phyloP scores from a whole-genome alignment of 495 filamentous ascomycete species.

The Aspergillus panamensis region DNA sequence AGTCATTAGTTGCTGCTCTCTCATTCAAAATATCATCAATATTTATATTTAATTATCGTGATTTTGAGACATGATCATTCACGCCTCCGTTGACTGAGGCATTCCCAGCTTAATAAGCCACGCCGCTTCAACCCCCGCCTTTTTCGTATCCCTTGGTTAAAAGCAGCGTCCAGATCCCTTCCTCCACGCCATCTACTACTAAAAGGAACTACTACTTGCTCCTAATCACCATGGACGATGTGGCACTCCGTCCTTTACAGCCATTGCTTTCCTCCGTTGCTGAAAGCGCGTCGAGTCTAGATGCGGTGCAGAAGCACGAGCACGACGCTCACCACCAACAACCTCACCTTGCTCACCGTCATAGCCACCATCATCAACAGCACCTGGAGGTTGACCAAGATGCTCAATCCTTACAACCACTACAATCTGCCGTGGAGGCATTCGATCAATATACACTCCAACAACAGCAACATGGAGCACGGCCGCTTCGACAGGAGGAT shows the following conservation, averaged over 20 bases:
- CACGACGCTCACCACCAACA: constrained; percentile 1
- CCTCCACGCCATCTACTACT: not conserved
- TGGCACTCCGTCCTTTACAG: constrained; percentile 18
- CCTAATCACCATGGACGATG: constrained; percentile 10
- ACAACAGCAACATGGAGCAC: constrained; percentile 11
- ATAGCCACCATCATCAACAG: constrained; percentile 11
- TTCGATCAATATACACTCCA: constrained; percentile 23
- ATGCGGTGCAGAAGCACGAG: constrained; percentile 15
- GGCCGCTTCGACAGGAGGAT: constrained; percentile 8
- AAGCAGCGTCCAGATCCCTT: constrained; percentile 23
- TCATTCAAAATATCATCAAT: not conserved
- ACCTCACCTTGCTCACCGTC: constrained; percentile 15
- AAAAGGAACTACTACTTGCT: not conserved
- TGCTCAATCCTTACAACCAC: constrained; percentile 24
- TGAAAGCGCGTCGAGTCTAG: constrained; percentile 24
- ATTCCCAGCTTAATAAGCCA: constrained; percentile 1
- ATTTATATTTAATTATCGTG: too few species aligned
- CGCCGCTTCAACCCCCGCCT: constrained; percentile 28
- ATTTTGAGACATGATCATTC: not conserved
- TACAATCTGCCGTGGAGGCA: constrained; percentile 25
- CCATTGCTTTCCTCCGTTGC: constrained; percentile 24
- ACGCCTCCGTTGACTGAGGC: not conserved
- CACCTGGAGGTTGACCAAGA: constrained; percentile 14
- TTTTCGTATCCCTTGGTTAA: constrained; percentile 15
- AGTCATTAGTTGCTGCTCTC: not conserved